A percentile compares a stretch with the other conserved stretches of the same genome.
phyloP scores from a whole-genome alignment of 164 flowering plant genomes.

The Berberis thunbergii region DNA sequence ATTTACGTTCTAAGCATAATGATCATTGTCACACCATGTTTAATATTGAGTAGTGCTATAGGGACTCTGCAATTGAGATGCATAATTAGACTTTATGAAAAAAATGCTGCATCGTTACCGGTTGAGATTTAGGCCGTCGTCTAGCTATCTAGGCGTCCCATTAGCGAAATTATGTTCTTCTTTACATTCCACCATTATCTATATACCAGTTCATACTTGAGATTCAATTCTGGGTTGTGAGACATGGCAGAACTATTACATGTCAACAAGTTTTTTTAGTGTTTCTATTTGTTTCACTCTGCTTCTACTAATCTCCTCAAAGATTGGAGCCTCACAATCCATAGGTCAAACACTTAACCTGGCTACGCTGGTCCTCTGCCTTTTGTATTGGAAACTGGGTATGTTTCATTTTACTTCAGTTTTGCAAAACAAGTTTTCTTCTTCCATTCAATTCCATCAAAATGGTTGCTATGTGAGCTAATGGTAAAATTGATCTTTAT shows the following conservation, averaged over 20 bases:
- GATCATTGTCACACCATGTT: too few relatives aligned
- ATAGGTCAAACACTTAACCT: not conserved
- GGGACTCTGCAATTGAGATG: too few relatives aligned
- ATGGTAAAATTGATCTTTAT: too few relatives aligned
- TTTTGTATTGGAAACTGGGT: constrained; percentile 7
- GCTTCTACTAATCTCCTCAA: not conserved
- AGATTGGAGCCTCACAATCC: not conserved
- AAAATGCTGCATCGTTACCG: too few relatives aligned
- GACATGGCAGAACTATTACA: not conserved
- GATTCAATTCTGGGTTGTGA: not conserved
- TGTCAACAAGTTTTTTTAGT: not conserved
- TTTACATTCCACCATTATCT: not conserved
- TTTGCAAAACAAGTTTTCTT: not conserved
- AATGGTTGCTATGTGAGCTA: too few relatives aligned
- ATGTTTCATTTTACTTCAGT: not conserved
- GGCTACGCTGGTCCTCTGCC: constrained; percentile 4
- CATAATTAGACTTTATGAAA: too few relatives aligned
- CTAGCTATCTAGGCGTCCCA: too few relatives aligned
- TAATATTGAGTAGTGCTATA: too few relatives aligned
- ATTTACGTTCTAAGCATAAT: too few relatives aligned
- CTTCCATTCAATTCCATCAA: not conserved
- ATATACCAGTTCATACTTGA: not conserved
- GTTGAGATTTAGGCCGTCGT: too few relatives aligned
- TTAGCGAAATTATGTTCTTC: too few relatives aligned
- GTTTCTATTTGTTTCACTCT: not conserved